Evolutionary conservation across 495 filamentous ascomycete species (phyloP).

Genomic region (Tuber brumale): DNA sequence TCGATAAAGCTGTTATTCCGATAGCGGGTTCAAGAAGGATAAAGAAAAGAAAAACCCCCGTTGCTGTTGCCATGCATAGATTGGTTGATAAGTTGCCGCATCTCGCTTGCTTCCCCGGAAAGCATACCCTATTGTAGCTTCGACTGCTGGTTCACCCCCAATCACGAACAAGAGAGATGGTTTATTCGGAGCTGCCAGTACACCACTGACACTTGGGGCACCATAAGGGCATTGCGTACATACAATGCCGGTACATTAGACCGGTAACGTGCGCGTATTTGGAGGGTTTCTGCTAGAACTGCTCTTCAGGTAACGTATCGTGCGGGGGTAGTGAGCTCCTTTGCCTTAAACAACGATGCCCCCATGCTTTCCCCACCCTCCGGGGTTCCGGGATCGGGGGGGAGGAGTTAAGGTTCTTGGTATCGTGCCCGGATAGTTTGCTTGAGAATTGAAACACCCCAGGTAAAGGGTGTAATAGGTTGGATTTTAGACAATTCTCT

Average conservation of each 20-base stretch:
- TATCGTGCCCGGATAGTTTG: background rate
- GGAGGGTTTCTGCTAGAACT: conserved; percentile 1
- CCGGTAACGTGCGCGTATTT: background rate
- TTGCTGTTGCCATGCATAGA: background rate
- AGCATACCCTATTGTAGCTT: conserved; percentile 1
- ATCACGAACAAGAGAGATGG: background rate
- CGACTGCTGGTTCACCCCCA: background rate
- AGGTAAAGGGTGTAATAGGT: background rate
- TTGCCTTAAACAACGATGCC: background rate
- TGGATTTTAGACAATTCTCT: background rate
- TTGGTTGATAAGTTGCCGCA: conserved; percentile 1
- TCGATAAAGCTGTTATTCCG: background rate
- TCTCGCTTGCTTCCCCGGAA: conserved; percentile 5
- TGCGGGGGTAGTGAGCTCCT: background rate
- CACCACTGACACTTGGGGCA: background rate
- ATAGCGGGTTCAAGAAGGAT: background rate
- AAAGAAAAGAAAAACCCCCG: background rate
- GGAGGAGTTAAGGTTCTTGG: background rate
- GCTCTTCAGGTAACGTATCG: background rate
- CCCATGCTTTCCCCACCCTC: background rate
- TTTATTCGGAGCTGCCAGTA: background rate
- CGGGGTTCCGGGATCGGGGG: background rate
- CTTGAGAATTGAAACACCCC: background rate
- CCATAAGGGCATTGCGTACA: background rate
- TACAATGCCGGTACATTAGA: background rate